Base-by-base conservation (phyloP, 345 rosid genomes). In the Linum usitatissimum region DNA sequence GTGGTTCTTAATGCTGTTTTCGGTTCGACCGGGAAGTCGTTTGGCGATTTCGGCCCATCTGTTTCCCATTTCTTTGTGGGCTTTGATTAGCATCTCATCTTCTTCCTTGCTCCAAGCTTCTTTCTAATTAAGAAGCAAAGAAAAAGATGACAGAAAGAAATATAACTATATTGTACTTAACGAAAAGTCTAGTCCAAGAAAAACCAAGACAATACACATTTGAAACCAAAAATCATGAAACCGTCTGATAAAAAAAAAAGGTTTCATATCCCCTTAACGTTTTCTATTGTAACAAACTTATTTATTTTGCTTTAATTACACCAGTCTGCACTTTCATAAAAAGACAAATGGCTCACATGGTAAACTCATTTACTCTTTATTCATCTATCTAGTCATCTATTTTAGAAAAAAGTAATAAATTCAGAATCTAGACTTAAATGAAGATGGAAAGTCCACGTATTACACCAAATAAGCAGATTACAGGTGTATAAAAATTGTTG, bases 21-120 rank as follows among this genome's bases (percentile, higher is more conserved):
- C 91, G 0, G 83, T 78, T 8, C 91, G 78, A 3, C 88, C 91
- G 0, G 80, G 84, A 21, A 87, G 75, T 48, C 66, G 71, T 28
- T 74, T 69, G 1, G 95, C 85, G 7, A 85, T 87, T 74, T 84
- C 91, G 1, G 87, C 87, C 95, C 95, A 87, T 54, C 45, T 70
- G 65, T 87, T 87, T 3, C 95, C 95, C 3, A 87, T 59, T 54
- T 71, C 70, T 20, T 71, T 84, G 59, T 87, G 95, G 4, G 78
- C 73, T 34, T 71, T 14, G 40, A 79, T 79, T 9, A 81, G 68
- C 12, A 76, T 66, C 9, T 0, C 68, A 14, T 87, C 88, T 59
- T 87, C 95, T 31, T 78, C 81, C 54, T 84, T 86, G n/a, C 70
- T 80, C 95, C 95, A 87, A 3, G 78, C 73, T 58, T 81, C 85